Evolutionary conservation across 192 early-diverging fungal species (phyloP).

Genomic region (Mortierella alpina): DNA sequence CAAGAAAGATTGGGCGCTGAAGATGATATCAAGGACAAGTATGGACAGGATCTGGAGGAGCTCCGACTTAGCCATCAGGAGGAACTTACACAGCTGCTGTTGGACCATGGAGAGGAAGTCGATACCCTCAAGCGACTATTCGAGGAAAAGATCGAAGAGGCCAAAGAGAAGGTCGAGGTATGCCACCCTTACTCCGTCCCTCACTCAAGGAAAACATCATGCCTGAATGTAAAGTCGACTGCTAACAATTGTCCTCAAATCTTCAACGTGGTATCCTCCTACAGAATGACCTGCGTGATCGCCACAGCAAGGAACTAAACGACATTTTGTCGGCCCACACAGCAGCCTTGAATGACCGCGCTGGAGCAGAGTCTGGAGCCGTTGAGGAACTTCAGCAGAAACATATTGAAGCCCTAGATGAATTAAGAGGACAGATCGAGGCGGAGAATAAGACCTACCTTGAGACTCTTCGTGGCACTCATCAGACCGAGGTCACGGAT

Average conservation of each 20-base stretch:
- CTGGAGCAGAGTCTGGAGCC: conserved; percentile 43
- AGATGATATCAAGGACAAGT: conserved; percentile 35
- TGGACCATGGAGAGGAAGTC: conserved; percentile 31
- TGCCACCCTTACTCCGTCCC: not conserved
- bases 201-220: not conserved
- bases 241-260: no score
- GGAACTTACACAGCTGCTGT: conserved; percentile 25
- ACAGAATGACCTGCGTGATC: conserved; percentile 33
- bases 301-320: conserved; percentile 31
- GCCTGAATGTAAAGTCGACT: not conserved
- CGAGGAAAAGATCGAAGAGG: conserved; percentile 44
- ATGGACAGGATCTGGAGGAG: conserved; percentile 40
- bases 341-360: conserved; percentile 39
- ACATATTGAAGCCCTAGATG: conserved; percentile 35
- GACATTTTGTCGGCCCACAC: conserved; percentile 38
- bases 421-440: conserved; percentile 42
- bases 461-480: conserved; percentile 24
- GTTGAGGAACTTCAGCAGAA: conserved; percentile 38
- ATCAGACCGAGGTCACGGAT: conserved; percentile 29
- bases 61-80: conserved; percentile 32
- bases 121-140: conserved; percentile 24
- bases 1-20: conserved; percentile 43
- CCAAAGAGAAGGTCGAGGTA: conserved; percentile 46
- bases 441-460: conserved; percentile 29
- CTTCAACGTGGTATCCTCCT: not conserved